Conservation (phyloP, 305 asterid species). For the Petunia hybrid region DNA sequence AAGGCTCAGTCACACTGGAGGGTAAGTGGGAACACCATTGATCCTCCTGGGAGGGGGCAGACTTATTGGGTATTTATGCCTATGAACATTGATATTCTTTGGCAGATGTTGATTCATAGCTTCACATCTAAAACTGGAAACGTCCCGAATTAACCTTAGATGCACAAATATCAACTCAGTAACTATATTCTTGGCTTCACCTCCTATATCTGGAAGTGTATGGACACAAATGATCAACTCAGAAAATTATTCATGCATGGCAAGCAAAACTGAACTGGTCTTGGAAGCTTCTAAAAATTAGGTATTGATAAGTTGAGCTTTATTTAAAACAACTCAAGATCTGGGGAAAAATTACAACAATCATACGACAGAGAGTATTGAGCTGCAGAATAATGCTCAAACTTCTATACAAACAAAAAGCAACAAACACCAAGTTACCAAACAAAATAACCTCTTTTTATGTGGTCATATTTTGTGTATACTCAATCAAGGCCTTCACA, state of each 20-base stretch:
- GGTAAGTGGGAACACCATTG: too few relatives aligned
- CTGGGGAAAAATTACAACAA: not conserved
- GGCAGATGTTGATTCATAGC: not conserved
- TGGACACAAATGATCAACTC: slow-evolving; percentile 2
- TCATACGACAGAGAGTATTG: not conserved
- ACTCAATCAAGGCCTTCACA: not conserved
- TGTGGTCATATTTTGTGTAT: slow-evolving; percentile 13
- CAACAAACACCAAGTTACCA: slow-evolving; percentile 2
- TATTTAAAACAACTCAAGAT: not conserved
- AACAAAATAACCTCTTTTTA: not conserved
- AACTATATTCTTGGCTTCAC: not conserved
- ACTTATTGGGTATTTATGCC: not conserved
- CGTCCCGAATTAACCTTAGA: not conserved
- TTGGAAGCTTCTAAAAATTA: not conserved
- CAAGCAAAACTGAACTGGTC: too few relatives aligned
- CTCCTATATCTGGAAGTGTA: not conserved
- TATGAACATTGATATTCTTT: not conserved
- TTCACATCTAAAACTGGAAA: slow-evolving; percentile 6
- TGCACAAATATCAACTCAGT: not conserved
- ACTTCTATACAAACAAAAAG: slow-evolving; percentile 1
- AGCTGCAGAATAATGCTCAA: not conserved
- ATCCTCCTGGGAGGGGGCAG: too few relatives aligned
- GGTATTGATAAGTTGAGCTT: slow-evolving; percentile 4
- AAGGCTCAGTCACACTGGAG: too few relatives aligned
- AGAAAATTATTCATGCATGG: not conserved